Evolutionary conservation across 257 asterid species (phyloP), one percentile per base, ranked within the genome.

Genomic region (Perilla frutescens): DNA sequence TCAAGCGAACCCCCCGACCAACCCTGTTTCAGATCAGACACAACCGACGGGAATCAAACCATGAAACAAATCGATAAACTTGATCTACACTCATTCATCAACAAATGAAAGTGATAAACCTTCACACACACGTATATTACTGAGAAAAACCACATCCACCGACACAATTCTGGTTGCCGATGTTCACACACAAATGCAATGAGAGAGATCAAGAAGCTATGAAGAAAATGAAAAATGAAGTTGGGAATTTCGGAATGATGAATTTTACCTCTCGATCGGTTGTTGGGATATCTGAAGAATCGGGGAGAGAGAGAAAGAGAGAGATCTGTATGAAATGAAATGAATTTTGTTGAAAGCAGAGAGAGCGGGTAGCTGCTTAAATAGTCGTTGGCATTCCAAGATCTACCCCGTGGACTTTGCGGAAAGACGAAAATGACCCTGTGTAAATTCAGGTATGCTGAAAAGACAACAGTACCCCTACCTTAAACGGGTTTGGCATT

Each of bases 311-410:
- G 13, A 57, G 65, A 48, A 54, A 3, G 58, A 32, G 12, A 49
- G 49, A 67, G 68, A 31, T 57, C 60, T 53, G 68, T 14, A 65
- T 47, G 32, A 61, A 48, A 65, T 47, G 32, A 61, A 48, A 1
- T 67, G 58, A 58, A 6, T 48, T 13, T 43, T 61, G 71, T 40
- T 58, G 83, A 64, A 74, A 50, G 72, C 71, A 12, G 71, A 75
- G 76, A 68, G 69, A 80, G 84, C 87, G 84, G 80, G 82, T 63
- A 76, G 78, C 78, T 65, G 68, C 15, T 79, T 82, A 79, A 41
- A 79, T 82, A 82, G 84, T 79, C 82, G 81, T 79, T 73, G 80
- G 31, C 57, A 40, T 59, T 68, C 81, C 79, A 57, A 79, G 84
- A 82, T 79, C 84, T 60, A 65, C 48, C 72, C 76, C 66, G 73